Percentiles rank a stretch among this genome's conserved stretches.
Conservation (phyloP, 2,329 filamentous ascomycete genomes). For the Pseudonectria foliicola region DNA sequence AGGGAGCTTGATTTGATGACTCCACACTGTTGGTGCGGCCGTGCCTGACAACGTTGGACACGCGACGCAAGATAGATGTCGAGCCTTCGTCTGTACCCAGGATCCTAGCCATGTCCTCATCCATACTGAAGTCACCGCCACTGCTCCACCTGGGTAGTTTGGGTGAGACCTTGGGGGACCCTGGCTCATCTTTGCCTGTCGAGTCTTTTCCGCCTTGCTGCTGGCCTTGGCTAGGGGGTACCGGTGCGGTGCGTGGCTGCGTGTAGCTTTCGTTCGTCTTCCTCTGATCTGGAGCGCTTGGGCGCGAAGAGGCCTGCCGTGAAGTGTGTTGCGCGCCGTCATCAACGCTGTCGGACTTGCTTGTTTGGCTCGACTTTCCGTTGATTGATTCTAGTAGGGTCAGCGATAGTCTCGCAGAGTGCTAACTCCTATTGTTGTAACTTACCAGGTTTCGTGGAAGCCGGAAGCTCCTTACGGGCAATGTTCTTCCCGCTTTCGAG, state of each 20-base stretch:
- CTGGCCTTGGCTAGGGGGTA: conserved; percentile 32
- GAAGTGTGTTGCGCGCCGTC: conserved; percentile 12
- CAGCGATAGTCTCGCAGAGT: background rate
- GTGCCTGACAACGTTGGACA: conserved; percentile 91
- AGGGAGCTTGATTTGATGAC: conserved; percentile 34
- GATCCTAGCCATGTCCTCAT: conserved; percentile 91
- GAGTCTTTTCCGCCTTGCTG: conserved; percentile 38
- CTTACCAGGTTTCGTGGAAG: conserved; percentile 38
- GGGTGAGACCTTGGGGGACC: conserved; percentile 50
- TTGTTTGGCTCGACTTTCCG: conserved; percentile 17
- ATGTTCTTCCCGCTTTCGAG: conserved; percentile 42
- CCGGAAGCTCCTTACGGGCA: conserved; percentile 57
- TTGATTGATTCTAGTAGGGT: conserved; percentile 14
- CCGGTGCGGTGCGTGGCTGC: conserved; percentile 50
- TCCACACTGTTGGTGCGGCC: conserved; percentile 80
- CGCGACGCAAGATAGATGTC: conserved; percentile 75
- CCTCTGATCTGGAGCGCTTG: conserved; percentile 15
- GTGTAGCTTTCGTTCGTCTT: conserved; percentile 45
- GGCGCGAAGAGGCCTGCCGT: conserved; percentile 18
- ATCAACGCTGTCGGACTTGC: conserved; percentile 17
- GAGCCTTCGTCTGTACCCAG: conserved; percentile 69
- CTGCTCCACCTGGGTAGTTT: conserved; percentile 68
- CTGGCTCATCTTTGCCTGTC: conserved; percentile 30
- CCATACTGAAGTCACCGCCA: conserved; percentile 84
- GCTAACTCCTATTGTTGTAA: conserved; percentile 1